phyloP scores from a whole-genome alignment of 176 grass and related monocot species.

The Urochloa ruziziensis region DNA sequence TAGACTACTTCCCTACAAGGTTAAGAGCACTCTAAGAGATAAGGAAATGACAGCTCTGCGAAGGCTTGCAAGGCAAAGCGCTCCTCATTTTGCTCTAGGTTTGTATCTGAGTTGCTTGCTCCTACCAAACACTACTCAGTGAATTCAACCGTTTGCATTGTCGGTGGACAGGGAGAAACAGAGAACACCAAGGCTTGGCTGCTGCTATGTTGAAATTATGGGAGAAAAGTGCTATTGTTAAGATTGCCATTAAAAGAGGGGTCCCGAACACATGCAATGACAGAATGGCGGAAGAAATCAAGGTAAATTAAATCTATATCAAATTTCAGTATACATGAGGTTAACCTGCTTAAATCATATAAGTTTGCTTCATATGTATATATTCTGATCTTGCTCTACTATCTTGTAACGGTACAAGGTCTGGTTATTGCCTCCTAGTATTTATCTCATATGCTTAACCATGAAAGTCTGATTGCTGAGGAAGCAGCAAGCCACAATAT shows the following conservation, averaged over 20 bases:
- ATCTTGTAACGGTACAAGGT: background rate
- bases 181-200: slow-evolving; percentile 91
- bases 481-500: background rate
- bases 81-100: slow-evolving; percentile 93
- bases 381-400: background rate
- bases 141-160: background rate
- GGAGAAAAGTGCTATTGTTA: slow-evolving; percentile 96
- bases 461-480: background rate
- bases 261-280: slow-evolving; percentile 79
- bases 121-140: background rate
- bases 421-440: background rate
- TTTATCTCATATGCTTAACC: background rate
- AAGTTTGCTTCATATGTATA: background rate
- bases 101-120: background rate
- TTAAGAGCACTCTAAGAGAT: slow-evolving; percentile 57
- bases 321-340: background rate
- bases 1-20: slow-evolving; percentile 77
- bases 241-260: slow-evolving; percentile 91
- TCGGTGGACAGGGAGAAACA: slow-evolving; percentile 74
- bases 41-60: slow-evolving; percentile 73
- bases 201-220: slow-evolving; percentile 91
- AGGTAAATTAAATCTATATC: slow-evolving; percentile 50
- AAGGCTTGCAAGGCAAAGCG: slow-evolving; percentile 78
- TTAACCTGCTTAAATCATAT: slow-evolving; percentile 5
- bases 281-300: slow-evolving; percentile 93